Evolutionary conservation across 768 basidiomycete genomes (phyloP).

Genomic region (Rhizopogon rudus): DNA sequence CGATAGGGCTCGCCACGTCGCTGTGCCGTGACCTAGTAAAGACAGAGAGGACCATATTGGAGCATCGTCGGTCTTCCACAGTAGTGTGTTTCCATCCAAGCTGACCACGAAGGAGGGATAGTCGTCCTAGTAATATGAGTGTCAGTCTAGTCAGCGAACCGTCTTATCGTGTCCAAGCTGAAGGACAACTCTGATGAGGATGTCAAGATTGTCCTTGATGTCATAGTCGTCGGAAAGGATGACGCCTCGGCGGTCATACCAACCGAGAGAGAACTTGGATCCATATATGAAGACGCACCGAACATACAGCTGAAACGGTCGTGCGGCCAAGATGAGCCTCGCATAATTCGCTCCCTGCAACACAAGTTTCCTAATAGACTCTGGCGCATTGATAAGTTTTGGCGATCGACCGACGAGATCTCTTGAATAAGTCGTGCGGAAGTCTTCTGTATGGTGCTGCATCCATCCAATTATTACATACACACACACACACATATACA

Average conservation of each 20-base stretch:
- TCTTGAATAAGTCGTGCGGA: constrained; percentile 1
- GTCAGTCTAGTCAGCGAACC: background rate
- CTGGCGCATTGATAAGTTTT: background rate
- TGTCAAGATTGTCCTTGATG: constrained; percentile 15
- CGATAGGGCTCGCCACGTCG: background rate
- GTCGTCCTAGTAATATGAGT: background rate
- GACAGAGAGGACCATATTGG: background rate
- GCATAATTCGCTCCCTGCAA: constrained; percentile 22
- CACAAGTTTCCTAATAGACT: constrained; percentile 2
- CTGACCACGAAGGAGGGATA: background rate
- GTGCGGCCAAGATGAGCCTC: constrained; percentile 21
- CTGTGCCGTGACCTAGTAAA: background rate
- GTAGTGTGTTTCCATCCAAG: background rate
- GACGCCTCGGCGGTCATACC: constrained; percentile 27
- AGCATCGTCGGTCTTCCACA: background rate
- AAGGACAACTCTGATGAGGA: constrained; percentile 21
- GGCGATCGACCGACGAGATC: background rate
- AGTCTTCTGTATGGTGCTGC: too few species aligned
- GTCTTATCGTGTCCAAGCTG: background rate
- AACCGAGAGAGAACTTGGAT: constrained; percentile 23
- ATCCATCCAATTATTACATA: too few species aligned
- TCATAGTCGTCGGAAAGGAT: constrained; percentile 19
- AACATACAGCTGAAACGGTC: constrained; percentile 26
- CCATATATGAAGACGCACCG: constrained; percentile 26
- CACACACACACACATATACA: too few species aligned